Evolutionary conservation across 768 basidiomycete genomes (phyloP), one percentile per base, ranked within the genome.

Genomic region (Hygrophorus russula): DNA sequence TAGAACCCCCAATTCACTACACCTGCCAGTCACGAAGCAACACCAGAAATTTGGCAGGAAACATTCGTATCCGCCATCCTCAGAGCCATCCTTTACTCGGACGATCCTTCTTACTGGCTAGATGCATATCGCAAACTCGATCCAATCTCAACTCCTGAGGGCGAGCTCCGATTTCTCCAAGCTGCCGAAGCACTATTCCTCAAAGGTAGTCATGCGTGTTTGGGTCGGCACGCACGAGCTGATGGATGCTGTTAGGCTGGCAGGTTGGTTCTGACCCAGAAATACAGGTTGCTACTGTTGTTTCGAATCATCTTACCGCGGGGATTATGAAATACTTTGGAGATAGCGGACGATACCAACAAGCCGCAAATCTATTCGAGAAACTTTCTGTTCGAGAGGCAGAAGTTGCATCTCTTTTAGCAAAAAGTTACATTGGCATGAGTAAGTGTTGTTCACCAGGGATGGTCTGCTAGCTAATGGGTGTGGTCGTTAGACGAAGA

Each of bases 201-300:
- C 57, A 92, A 94, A 63, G 92, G 91, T 80, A 24, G 4, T 62
- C 55, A 24, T 2, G 48, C 24, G 24, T 24, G 8, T 12, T 34
- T 37, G 19, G 17, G 20, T 27, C 13, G 12, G 18, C 37, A 24
- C 36, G 11, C 29, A 38, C 7, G 27, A 45, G 9, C 35, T 29
- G 4, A 27, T 33, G 12, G 9, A 29, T 24, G 44, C 30, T 46
- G 9, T 42, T 39, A 93, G 92, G 94, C 28, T 98, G 96, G 96
- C 93, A 96, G 57, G 86, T 98, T 6, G 96, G 94, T 2, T 96
- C 92, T 0, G 96, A 98, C 50, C 96, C 96, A 0, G 96, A 99
- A 62, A 94, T 98, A 17, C 96, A 99, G 58, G 94, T 99, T 11
- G 96, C 96, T 1, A 94, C 92, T 2, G 71, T 91, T 20, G 90